These are phyloP conservation scores for Hirsutella minnesotensis DNA, from an alignment of 2,329 filamentous ascomycete genomes.

Conservation along the genomic window DNA sequence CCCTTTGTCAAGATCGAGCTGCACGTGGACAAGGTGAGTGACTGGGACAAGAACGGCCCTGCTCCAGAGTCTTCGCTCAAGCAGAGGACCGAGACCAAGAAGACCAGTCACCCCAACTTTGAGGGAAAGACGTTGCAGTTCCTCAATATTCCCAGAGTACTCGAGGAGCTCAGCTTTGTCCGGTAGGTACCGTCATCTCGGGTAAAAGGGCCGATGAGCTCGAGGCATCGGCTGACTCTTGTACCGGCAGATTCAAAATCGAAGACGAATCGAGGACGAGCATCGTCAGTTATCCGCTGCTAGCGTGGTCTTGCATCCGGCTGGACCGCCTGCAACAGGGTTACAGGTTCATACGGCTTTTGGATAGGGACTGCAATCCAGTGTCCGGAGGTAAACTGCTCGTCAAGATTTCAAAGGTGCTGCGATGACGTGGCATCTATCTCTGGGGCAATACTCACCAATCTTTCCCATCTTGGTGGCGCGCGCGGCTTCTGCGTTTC, in stretches of 20 bases:
- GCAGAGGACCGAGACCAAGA: constrained; percentile 40
- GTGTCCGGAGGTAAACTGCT: constrained; percentile 36
- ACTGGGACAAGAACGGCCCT: constrained; percentile 15
- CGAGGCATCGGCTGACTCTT: background rate
- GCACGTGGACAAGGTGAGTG: constrained; percentile 56
- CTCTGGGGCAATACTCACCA: background rate
- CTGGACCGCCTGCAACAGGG: constrained; percentile 44
- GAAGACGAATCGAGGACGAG: constrained; percentile 33
- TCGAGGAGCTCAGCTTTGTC: constrained; percentile 61
- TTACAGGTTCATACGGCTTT: constrained; percentile 41
- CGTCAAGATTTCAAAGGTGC: constrained; percentile 37
- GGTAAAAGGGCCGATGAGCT: background rate
- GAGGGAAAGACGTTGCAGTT: constrained; percentile 48
- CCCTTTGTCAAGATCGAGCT: constrained; percentile 72
- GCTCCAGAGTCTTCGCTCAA: constrained; percentile 45
- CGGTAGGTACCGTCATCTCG: constrained; percentile 37
- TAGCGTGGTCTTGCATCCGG: constrained; percentile 47
- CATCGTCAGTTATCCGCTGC: constrained; percentile 24
- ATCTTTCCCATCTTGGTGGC: too few species aligned
- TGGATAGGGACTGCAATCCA: constrained; percentile 31
- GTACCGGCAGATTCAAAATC: constrained; percentile 35
- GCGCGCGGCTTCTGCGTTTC: too few species aligned
- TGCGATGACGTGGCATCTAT: constrained; percentile 15
- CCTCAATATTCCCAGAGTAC: constrained; percentile 41
- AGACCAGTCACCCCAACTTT: constrained; percentile 54